Conservation (phyloP, 2,329 filamentous ascomycete genomes). For the Xylaria polymorpha region DNA sequence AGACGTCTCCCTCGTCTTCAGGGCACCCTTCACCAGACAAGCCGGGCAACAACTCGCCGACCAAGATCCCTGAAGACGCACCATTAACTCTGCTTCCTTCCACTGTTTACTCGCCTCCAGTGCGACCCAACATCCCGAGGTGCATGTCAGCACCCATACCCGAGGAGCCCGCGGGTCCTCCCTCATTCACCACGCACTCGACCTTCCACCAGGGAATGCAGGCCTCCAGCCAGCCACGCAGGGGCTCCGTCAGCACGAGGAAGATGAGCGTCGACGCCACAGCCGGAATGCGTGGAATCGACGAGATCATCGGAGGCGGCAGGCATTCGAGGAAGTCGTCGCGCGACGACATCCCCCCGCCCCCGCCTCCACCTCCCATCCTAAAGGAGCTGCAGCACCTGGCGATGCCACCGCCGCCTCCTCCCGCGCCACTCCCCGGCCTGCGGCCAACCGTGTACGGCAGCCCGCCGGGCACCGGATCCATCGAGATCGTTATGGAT, state of each 20-base stretch:
- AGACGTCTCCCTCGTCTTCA: slow-evolving; percentile 56
- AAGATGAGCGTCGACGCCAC: slow-evolving; percentile 54
- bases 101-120: slow-evolving; percentile 69
- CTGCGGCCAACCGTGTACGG: slow-evolving; percentile 55
- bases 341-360: slow-evolving; percentile 64
- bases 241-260: slow-evolving; percentile 50
- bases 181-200: slow-evolving; percentile 55
- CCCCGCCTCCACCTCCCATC: slow-evolving; percentile 63
- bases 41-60: slow-evolving; percentile 46
- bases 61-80: slow-evolving; percentile 46
- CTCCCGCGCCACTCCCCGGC: slow-evolving; percentile 67
- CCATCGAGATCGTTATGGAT: slow-evolving; percentile 76
- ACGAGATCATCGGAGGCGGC: slow-evolving; percentile 56
- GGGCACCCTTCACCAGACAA: slow-evolving; percentile 53
- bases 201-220: slow-evolving; percentile 53
- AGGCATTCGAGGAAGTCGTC: slow-evolving; percentile 58
- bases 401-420: slow-evolving; percentile 69
- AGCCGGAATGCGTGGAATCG: slow-evolving; percentile 59
- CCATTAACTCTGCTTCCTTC: slow-evolving; percentile 65
- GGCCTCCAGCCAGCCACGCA: slow-evolving; percentile 44
- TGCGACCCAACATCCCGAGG: slow-evolving; percentile 62
- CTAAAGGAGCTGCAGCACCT: slow-evolving; percentile 73
- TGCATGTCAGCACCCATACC: slow-evolving; percentile 72
- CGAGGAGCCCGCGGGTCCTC: slow-evolving; percentile 55
- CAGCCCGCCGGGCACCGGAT: slow-evolving; percentile 60